Percentiles rank a stretch among this genome's conserved stretches.
Conservation (phyloP, 2,329 filamentous ascomycete genomes). For the Penicillium griseofulvum region DNA sequence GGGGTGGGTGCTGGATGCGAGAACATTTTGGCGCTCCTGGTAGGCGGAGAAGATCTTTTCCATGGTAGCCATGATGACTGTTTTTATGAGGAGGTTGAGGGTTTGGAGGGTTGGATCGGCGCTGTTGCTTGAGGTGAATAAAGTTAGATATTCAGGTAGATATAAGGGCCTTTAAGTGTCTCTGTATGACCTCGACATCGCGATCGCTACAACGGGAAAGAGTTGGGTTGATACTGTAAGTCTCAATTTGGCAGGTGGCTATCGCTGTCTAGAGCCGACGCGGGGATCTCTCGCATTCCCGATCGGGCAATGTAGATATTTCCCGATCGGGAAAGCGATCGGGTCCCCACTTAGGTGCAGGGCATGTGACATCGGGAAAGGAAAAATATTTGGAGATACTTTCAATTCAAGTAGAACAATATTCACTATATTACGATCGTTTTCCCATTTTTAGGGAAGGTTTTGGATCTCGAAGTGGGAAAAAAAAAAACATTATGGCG, state of each 20-base stretch:
- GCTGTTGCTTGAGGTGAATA: background rate
- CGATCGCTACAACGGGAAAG: background rate
- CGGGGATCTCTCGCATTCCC: background rate
- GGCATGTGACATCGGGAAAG: background rate
- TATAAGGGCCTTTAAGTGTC: background rate
- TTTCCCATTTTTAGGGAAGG: background rate
- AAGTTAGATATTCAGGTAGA: background rate
- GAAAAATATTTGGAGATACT: background rate
- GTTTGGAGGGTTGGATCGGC: background rate
- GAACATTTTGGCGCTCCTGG: slow-evolving; percentile 27
- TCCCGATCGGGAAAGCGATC: background rate
- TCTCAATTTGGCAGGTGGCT: background rate
- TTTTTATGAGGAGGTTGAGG: background rate
- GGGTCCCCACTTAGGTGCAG: background rate
- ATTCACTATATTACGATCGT: background rate
- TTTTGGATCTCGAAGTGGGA: background rate
- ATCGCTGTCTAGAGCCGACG: background rate
- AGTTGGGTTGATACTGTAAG: background rate
- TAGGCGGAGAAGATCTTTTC: slow-evolving; percentile 44
- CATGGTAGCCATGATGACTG: slow-evolving; percentile 46
- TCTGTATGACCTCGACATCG: background rate
- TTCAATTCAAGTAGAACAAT: background rate
- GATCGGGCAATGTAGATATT: background rate
- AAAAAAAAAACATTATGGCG: background rate
- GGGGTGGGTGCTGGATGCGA: slow-evolving; percentile 38